Base-by-base conservation (phyloP, 2,329 filamentous ascomycete species). In the Aspergillus sp. region DNA sequence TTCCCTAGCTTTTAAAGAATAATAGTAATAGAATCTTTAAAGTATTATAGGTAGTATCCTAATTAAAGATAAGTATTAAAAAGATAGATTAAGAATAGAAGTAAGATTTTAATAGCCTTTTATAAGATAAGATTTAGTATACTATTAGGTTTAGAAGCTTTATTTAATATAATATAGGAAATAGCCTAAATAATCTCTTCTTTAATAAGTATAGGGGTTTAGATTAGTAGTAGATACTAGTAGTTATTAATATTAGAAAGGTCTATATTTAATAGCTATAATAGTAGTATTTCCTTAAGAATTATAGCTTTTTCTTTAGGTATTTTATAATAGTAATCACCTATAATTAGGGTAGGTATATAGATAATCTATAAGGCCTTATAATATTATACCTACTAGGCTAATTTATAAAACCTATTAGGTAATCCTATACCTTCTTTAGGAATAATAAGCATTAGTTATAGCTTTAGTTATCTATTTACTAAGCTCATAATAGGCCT, bases 1-100 rank as follows among this genome's bases (percentile, higher is more conserved):
- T 55, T 56, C 1, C 53, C 48, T 27, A 48, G 45, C 35, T 58
- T 58, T 12, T 47, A 43, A 7, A 58, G 45, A 8, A 51, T 42
- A 7, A 55, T 39, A 2, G 40, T 49, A 6, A 27, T 34, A 11
- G 40, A 33, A 7, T 38, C 32, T 8, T 40, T 26, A 31, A 43
- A 46, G 33, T 48, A 40, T 29, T 32, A 9, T 13, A 40, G 40
- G 43, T 37, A 42, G 36, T 45, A 40, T 12, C 39, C 32, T 8
- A 27, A 5, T 1, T 19, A 26, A 13, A 44, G 37, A 30, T 36
- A 45, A 6, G 11, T 11, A 5, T 45, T 40, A 29, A 39, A 45
- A 27, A 48, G 26, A 7, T 29, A 27, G 1, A 28, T 38, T n/a
- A 45, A 32, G 7, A 42, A 26, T 12, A 36, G 27, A 26, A 8